Base-by-base conservation (phyloP, 805 yeast species). In the Nakazawaea ernobii region DNA sequence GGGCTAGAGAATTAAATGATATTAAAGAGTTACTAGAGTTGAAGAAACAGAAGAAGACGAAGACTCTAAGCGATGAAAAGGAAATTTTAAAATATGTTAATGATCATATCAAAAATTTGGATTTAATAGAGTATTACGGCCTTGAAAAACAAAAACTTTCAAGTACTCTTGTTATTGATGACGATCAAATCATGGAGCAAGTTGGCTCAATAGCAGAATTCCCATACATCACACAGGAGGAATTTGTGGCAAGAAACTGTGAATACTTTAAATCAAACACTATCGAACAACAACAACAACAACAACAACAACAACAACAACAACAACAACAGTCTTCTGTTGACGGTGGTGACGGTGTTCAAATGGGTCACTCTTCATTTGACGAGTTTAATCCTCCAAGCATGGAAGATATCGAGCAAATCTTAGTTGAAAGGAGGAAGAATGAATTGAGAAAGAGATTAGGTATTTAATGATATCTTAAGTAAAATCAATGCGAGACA, bases 1-100 rank as follows among this genome's bases (percentile, higher is more conserved):
- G 96, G 42, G 96, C 96, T 0, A 71, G 78, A 45, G 92, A 88
- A 39, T 65, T 90, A 8, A 85, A 89, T 0, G 96, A 86, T 52
- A 91, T 85, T 7, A 67, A 72, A 45, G 72, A 72, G 49, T 52
- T 77, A 20, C 51, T 80, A 15, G 68, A 69, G 45, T 60, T 68
- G 36, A 63, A 46, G 54, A 58, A 46, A 39, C 56, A 47, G 35
- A 52, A 53, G 29, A 50, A 48, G 26, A 49, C 52, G 46, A 60
- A 57, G 39, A 57, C 50, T 50, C 55, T 50, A 11, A 53, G 42
- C 20, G 53, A 43, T 24, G 54, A 53, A 26, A 42, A 45, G 11
- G 43, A 53, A 11, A 37, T 41, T 36, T 33, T 45, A 32, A 55
- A 49, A 30, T 53, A 51, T 35, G 49, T 46, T n/a, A 48, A 50